Evolutionary conservation across 2,329 filamentous ascomycete genomes (phyloP).

Genomic region (Hypoxylon sp.): DNA sequence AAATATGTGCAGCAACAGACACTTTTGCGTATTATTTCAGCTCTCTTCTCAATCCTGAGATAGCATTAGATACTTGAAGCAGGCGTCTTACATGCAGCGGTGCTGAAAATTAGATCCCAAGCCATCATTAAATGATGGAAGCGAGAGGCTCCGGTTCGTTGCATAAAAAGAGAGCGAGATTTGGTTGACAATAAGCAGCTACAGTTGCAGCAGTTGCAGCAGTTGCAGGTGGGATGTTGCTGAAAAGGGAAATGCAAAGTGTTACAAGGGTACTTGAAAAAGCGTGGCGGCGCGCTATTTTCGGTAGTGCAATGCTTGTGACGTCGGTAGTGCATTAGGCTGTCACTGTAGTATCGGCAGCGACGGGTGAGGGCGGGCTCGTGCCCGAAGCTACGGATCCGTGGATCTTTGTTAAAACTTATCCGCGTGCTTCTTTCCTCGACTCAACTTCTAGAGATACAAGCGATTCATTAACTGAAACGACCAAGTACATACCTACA

Average conservation of each 20-base stretch:
- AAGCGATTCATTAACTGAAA: background rate
- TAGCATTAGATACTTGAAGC: background rate
- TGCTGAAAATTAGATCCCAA: background rate
- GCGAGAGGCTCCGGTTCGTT: background rate
- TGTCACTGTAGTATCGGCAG: constrained; percentile 30
- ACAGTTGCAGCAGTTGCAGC: no score
- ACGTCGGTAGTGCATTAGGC: constrained; percentile 40
- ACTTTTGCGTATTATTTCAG: background rate
- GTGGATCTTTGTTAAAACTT: constrained; percentile 28
- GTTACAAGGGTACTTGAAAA: constrained; percentile 2
- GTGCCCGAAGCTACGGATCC: constrained; percentile 37
- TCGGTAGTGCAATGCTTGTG: constrained; percentile 22
- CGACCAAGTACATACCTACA: background rate
- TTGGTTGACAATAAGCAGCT: no score
- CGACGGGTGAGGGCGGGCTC: constrained; percentile 17
- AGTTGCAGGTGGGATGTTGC: background rate
- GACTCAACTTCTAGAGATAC: constrained; percentile 14
- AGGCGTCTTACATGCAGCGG: background rate
- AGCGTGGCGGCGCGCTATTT: constrained; percentile 24
- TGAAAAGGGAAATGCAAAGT: background rate
- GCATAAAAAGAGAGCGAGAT: background rate
- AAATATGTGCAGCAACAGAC: background rate
- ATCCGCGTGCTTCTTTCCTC: constrained; percentile 29
- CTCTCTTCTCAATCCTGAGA: background rate
- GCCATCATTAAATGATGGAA: background rate